Base-by-base conservation (phyloP, 2,329 filamentous ascomycete species). In the Aureobasidium vineae region DNA sequence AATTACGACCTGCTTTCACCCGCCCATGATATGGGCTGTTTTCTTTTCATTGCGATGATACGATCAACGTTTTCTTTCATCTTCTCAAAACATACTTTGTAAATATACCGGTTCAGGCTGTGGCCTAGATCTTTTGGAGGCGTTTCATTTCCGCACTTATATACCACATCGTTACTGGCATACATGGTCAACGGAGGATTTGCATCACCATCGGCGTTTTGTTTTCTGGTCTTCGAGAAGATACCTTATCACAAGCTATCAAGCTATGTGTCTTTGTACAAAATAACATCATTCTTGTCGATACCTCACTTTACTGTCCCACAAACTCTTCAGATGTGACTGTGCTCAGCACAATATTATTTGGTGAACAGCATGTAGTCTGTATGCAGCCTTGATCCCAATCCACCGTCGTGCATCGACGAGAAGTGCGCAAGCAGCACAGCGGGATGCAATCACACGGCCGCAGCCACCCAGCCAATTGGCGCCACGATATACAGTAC, bases 391-490 rank as follows among this genome's bases (percentile, higher is more conserved):
- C 41, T 38, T 45, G 28, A 36, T 26, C 28, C 40, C 19, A 61
- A 49, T 49, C 28, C 28, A 28, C 31, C 19, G 11, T 49, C 10
- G 57, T 38, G 57, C 57, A 61, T 61, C 41, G 26, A 61, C 43
- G 57, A 49, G 38, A 59, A 59, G 54, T 59, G 54, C 26, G 57
- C 57, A 49, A 61, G 43, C 40, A 61, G 43, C 41, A 61, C 57
- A 26, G 19, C 57, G 57, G 38, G 28, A 38, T 49, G 57, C 57
- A 61, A 49, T 61, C 43, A 47, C 57, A 61, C 41, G 43, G n/a
- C 31, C 52, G 59, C 57, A 61, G 57, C 57, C 43, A 61, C 57
- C 59, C 59, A 63, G 61, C 61, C 61, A 54, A 53, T 38, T 49
- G 26, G 49, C 61, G 61, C 61, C 61, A 54, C 49, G 40, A 28